These are phyloP conservation scores for Candida ipomoeae DNA, from an alignment of 805 yeast genomes.

Conservation along the genomic window DNA sequence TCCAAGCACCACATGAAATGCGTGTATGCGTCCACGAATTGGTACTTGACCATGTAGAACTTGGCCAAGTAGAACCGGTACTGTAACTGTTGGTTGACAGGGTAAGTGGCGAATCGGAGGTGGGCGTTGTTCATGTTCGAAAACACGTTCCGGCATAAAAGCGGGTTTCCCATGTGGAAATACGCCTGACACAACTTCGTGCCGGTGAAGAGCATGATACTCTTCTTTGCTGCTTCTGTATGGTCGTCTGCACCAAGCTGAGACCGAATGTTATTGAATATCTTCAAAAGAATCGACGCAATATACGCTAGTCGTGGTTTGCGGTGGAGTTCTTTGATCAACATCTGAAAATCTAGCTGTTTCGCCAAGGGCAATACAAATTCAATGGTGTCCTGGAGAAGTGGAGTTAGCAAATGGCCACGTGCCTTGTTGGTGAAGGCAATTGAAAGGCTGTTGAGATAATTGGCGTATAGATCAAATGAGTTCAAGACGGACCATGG, in stretches of 20 bases:
- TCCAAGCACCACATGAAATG: conserved; percentile 56
- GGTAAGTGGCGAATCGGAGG: conserved; percentile 38
- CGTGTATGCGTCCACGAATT: conserved; percentile 41
- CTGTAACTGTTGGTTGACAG: conserved; percentile 43
- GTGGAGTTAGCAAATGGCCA: conserved; percentile 32
- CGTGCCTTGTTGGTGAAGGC: conserved; percentile 45
- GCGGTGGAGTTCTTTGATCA: conserved; percentile 34
- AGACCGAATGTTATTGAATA: conserved; percentile 59
- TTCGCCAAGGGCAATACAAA: conserved; percentile 43
- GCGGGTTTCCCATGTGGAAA: conserved; percentile 50
- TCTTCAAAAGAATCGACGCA: conserved; percentile 51
- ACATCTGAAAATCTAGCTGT: conserved; percentile 39
- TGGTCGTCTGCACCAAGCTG: conserved; percentile 36
- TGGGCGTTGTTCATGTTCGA: conserved; percentile 54
- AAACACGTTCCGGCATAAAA: conserved; percentile 58
- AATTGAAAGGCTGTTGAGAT: conserved; percentile 43
- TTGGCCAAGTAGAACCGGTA: conserved; percentile 54
- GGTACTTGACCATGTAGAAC: conserved; percentile 51
- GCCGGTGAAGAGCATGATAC: conserved; percentile 51
- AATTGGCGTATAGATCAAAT: conserved; percentile 49
- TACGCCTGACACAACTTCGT: conserved; percentile 53
- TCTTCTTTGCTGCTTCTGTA: conserved; percentile 40
- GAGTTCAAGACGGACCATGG: conserved; percentile 51
- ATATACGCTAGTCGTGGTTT: conserved; percentile 46
- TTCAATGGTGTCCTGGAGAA: conserved; percentile 36